Evolutionary conservation across 1,284 basidiomycete species (phyloP).

Genomic region (Clitocybe nebularis): DNA sequence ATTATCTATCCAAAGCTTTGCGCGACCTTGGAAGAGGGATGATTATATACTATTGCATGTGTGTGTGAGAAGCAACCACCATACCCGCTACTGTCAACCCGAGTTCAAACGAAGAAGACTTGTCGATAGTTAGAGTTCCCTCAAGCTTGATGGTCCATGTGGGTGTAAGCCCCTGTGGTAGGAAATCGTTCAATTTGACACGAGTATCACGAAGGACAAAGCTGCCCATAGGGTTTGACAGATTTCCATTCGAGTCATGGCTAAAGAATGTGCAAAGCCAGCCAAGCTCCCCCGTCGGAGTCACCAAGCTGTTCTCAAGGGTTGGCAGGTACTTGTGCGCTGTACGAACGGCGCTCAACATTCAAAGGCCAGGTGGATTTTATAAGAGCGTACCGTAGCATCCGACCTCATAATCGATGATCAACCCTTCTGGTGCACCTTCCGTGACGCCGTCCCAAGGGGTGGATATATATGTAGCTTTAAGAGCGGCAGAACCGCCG

Average conservation of each 20-base stretch:
- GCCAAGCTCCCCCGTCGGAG: constrained; percentile 47
- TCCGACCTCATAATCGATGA: constrained; percentile 51
- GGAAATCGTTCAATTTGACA: constrained; percentile 63
- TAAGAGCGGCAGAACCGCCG: constrained; percentile 71
- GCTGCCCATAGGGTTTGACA: constrained; percentile 39
- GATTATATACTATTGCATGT: too few species aligned
- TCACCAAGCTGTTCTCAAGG: constrained; percentile 50
- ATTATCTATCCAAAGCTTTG: constrained; percentile 63
- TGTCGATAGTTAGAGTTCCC: constrained; percentile 39
- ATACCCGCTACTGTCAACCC: constrained; percentile 54
- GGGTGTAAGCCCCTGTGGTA: constrained; percentile 45
- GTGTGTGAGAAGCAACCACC: too few species aligned
- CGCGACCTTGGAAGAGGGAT: constrained; percentile 38
- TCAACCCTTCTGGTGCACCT: constrained; percentile 41
- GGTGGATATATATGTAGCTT: constrained; percentile 65
- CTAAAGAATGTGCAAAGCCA: constrained; percentile 63
- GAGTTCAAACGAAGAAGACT: constrained; percentile 44
- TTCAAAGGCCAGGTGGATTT: neutral
- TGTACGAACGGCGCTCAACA: constrained; percentile 19
- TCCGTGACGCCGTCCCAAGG: constrained; percentile 56
- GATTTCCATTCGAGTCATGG: constrained; percentile 43
- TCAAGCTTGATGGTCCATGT: constrained; percentile 50
- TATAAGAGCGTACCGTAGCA: constrained; percentile 48
- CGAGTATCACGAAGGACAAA: constrained; percentile 57
- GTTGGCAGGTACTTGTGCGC: constrained; percentile 63